Percentiles rank a stretch among this genome's conserved stretches.
These are phyloP conservation scores for Marasmius sp. DNA, from an alignment of 1,284 basidiomycete genomes.

Conservation along the genomic window DNA sequence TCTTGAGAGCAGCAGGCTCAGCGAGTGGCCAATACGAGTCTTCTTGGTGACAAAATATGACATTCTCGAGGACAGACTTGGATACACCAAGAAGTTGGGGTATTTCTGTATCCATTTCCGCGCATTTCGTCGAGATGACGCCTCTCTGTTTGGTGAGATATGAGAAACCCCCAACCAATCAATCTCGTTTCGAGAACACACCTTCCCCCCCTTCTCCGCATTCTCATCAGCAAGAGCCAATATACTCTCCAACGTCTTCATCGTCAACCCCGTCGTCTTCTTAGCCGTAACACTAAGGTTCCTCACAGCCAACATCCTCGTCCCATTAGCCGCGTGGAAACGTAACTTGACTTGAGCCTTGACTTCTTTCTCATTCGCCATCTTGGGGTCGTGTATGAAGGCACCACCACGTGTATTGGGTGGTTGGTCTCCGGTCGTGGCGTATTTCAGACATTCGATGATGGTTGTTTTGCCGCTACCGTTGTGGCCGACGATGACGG, in stretches of 20 bases:
- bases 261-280: constrained; percentile 84
- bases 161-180: neutral
- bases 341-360: constrained; percentile 97
- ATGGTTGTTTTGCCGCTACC: constrained; percentile 99
- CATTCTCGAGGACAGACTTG: constrained; percentile 95
- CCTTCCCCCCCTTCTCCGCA: constrained; percentile 74
- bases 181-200: constrained; percentile 30
- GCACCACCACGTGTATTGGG: constrained; percentile 98
- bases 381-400: constrained; percentile 97
- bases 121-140: constrained; percentile 93
- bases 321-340: constrained; percentile 87
- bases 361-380: constrained; percentile 98
- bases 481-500: constrained; percentile 98
- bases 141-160: constrained; percentile 58
- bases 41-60: constrained; percentile 99
- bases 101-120: constrained; percentile 95
- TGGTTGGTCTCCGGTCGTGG: constrained; percentile 96
- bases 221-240: constrained; percentile 74
- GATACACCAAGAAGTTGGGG: constrained; percentile 94
- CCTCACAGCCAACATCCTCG: constrained; percentile 89
- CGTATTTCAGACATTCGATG: constrained; percentile 99
- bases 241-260: constrained; percentile 98
- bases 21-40: constrained; percentile 98
- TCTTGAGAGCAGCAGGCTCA: constrained; percentile 90
- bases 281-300: constrained; percentile 94